Evolutionary conservation across 768 basidiomycete species (phyloP), one percentile per base, ranked within the genome.

Genomic region (Phylloporus sp.): DNA sequence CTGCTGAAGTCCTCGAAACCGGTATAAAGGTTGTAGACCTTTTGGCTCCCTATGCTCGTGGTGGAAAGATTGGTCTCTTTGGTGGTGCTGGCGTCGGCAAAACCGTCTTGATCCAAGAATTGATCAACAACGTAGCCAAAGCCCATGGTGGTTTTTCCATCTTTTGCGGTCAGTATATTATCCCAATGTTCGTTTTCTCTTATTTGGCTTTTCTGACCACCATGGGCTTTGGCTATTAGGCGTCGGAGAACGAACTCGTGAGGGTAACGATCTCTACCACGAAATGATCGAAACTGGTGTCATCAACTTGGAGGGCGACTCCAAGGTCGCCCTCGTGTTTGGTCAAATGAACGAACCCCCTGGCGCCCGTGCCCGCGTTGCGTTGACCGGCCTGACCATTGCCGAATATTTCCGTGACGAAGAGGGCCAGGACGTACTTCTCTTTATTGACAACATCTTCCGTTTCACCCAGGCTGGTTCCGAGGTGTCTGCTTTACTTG

Each of bases 361-460:
- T 62, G 96, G 96, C 82, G 96, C 96, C 59, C 94, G 96, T 83
- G 96, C 96, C 64, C 96, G 96, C 88, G 96, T 99, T 63, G 96
- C 96, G 56, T 84, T 99, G 62, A 98, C 96, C 60, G 96, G 96
- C 72, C 77, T 99, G 50, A 99, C 96, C 66, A 98, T 98, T 60
- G 96, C 96, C 56, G 96, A 99, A 75, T 99, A 98, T 78, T 99
- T 99, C 96, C 94, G 96, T 84, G 96, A 99, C 63, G 95, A 98
- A 77, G 95, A 99, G 76, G 96, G 96, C 55, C 96, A 99, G 73
- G 96, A 99, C 71, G 96, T 99, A 79, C 81, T 99, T 68, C 85
- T 99, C 67, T 99, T 99, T 82, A 99, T 99, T 69, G 96, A 99
- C 88, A 99, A 99, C 84, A 99, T 99, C 75, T 99, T 99, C 96